Evolutionary conservation across 768 basidiomycete species (phyloP), one percentile per base, ranked within the genome.

Genomic region (Tremella fuciformis): DNA sequence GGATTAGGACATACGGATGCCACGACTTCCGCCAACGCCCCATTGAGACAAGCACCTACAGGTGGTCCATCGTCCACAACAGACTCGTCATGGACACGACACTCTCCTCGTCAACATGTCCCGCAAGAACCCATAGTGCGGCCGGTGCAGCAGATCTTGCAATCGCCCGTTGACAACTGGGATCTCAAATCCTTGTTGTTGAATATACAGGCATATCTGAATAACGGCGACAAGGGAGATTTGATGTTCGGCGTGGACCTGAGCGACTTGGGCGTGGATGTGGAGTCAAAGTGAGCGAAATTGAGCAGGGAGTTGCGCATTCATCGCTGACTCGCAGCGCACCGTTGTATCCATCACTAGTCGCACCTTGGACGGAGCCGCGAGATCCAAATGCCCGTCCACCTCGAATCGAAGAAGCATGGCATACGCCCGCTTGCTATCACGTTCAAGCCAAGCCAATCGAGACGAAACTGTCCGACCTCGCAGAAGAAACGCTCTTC

Each of bases 401-500:
- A 29, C 50, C 57, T 19, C 53, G 59, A 38, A 86, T 94, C 60
- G 92, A 98, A 77, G 92, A 94, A 13, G 88, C 92, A 74, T 96
- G 86, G 76, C 86, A 89, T 68, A 83, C 93, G 49, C 93, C 93
- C 40, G 80, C 84, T 25, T 96, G 92, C 79, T 98, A 98, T 62
- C 91, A 87, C 77, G 92, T 96, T 49, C 87, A 89, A 67, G 86
- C 93, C 34, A 86, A 87, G 38, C 85, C 91, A 47, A 82, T 83
- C 0, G 84, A 86, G 50, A 69, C 65, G 3, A 78, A 78, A 62
- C 66, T 78, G 48, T 59, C 62, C 34, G 67, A 69, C 53, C 94
- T 98, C 79, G 88, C 87, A 77, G 93, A 97, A 76, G 93, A 98
- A 78, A 96, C 93, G 15, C 80, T 98, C 24, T 96, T 98, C 79